Evolutionary conservation across 805 yeast genomes (phyloP).

Genomic region (Metschnikowia picachoensis): DNA sequence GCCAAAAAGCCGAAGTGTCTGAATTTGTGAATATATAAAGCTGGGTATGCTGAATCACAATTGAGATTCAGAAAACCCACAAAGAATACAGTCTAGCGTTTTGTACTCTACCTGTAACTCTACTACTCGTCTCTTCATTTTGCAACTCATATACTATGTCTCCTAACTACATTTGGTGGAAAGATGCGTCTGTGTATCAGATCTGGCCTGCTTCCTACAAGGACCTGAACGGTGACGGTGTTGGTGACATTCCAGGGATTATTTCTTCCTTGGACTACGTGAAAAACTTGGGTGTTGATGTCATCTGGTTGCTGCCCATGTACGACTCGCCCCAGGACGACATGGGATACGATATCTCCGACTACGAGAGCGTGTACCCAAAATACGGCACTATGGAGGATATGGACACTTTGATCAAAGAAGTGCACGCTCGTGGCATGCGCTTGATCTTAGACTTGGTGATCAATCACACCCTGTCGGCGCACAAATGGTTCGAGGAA

Average conservation of each 20-base stretch:
- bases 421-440: slow-evolving; percentile 47
- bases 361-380: slow-evolving; percentile 50
- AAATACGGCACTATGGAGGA: slow-evolving; percentile 53
- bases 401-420: slow-evolving; percentile 45
- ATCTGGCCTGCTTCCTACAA: slow-evolving; percentile 60
- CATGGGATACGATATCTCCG: slow-evolving; percentile 60
- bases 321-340: slow-evolving; percentile 58
- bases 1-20: background rate
- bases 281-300: slow-evolving; percentile 46
- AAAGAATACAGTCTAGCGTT: no score
- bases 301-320: slow-evolving; percentile 56
- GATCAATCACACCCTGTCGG: slow-evolving; percentile 53
- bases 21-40: no score
- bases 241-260: slow-evolving; percentile 56
- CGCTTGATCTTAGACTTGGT: slow-evolving; percentile 53
- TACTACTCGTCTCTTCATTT: no score
- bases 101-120: no score
- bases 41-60: no score
- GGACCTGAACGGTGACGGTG: slow-evolving; percentile 57
- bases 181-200: slow-evolving; percentile 53
- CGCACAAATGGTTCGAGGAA: slow-evolving; percentile 58
- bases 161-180: slow-evolving; percentile 45
- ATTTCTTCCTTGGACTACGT: slow-evolving; percentile 49
- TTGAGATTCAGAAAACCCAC: no score
- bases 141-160: slow-evolving; percentile 1